Conservation (phyloP, 2,329 filamentous ascomycete genomes). For the Trichoderma atrobrunneum region DNA sequence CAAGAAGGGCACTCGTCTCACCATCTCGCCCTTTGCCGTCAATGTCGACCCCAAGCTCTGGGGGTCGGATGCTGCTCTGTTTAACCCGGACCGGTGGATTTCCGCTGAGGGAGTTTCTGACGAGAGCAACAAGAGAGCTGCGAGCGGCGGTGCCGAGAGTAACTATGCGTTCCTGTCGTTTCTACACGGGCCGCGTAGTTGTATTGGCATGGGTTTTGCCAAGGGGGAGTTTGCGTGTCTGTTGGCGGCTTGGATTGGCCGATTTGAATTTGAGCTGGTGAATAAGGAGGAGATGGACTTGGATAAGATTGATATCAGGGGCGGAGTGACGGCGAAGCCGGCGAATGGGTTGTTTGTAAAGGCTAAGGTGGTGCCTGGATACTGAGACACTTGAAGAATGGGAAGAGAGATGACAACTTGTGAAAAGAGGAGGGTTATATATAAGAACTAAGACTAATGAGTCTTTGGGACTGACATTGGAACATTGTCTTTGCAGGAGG, state of each 20-base stretch:
- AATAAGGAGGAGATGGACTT: conserved; percentile 63
- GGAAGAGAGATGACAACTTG: background rate
- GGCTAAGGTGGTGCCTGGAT: conserved; percentile 64
- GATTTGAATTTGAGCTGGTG: conserved; percentile 62
- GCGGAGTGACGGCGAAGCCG: conserved; percentile 69
- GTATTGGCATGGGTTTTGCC: conserved; percentile 80
- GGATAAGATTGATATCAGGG: conserved; percentile 63
- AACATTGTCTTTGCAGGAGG: background rate
- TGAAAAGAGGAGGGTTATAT: background rate
- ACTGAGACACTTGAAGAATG: conserved; percentile 31
- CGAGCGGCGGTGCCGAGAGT: conserved; percentile 67
- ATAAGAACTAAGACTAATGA: background rate
- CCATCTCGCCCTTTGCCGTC: conserved; percentile 63
- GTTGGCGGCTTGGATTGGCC: conserved; percentile 71
- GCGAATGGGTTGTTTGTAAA: conserved; percentile 68
- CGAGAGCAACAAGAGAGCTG: conserved; percentile 40
- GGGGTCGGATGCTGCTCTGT: conserved; percentile 71
- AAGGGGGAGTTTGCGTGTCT: conserved; percentile 82
- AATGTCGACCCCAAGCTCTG: conserved; percentile 70
- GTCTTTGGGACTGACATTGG: background rate
- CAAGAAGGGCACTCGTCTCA: conserved; percentile 67
- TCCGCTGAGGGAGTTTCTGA: conserved; percentile 34
- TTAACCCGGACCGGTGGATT: conserved; percentile 78
- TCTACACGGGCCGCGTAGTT: conserved; percentile 79
- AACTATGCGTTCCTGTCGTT: conserved; percentile 82